These are phyloP conservation scores for Lavandula angustifolia DNA, from an alignment of 257 asterid species.

Conservation along the genomic window DNA sequence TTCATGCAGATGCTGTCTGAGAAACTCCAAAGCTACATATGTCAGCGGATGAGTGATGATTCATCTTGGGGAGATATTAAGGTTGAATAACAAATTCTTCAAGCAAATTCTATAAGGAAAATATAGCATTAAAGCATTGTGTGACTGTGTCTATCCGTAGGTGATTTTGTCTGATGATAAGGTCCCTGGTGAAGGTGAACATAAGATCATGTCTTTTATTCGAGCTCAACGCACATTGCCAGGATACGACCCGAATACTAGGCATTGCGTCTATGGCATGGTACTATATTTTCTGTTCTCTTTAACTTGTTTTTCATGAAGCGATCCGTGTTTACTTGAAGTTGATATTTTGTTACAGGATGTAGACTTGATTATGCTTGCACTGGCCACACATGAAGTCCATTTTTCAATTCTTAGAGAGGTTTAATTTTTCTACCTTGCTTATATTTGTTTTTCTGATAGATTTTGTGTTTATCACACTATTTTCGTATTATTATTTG, in stretches of 20 bases:
- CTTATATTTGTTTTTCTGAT: too few species aligned
- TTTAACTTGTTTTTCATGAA: too few species aligned
- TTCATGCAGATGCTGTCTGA: conserved; percentile 48
- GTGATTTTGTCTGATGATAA: conserved; percentile 62
- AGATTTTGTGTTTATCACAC: too few species aligned
- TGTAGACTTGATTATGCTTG: too few species aligned
- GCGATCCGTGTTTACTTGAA: too few species aligned
- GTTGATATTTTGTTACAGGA: too few species aligned
- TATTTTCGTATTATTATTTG: too few species aligned
- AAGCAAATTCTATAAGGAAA: not conserved
- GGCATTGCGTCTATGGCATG: conserved; percentile 65
- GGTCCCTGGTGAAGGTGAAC: conserved; percentile 83
- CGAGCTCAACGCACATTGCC: conserved; percentile 39
- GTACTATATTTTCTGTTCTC: conserved; percentile 21
- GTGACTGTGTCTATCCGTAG: conserved; percentile 30
- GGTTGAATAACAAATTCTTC: too few species aligned
- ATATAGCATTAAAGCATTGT: too few species aligned
- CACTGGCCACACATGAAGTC: too few species aligned
- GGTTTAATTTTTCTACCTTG: too few species aligned
- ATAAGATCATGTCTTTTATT: conserved; percentile 61
- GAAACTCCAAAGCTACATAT: conserved; percentile 43
- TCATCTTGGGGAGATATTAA: conserved; percentile 51
- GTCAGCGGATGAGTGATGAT: conserved; percentile 31
- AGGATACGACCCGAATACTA: conserved; percentile 56
- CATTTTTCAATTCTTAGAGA: too few species aligned